Evolutionary conservation across 2,329 filamentous ascomycete genomes (phyloP).

Genomic region (Elsinoe batatas): DNA sequence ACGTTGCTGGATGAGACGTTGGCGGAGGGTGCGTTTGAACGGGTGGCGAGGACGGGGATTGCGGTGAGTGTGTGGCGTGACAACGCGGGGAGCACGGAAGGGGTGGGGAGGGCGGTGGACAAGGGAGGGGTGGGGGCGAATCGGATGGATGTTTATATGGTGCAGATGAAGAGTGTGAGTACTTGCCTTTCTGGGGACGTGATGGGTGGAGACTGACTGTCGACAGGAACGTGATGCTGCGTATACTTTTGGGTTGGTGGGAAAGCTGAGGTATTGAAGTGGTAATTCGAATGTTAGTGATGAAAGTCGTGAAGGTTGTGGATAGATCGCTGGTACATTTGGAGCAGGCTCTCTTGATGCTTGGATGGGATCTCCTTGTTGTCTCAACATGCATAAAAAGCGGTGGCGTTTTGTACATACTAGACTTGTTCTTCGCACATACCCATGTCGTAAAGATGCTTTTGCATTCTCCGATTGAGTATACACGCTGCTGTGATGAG

Average conservation of each 20-base stretch:
- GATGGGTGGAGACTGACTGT: background rate
- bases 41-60: conserved; percentile 75
- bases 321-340: background rate
- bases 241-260: conserved; percentile 40
- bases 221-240: conserved; percentile 38
- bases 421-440: conserved; percentile 8
- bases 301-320: conserved; percentile 18
- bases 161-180: conserved; percentile 37
- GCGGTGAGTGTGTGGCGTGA: conserved; percentile 79
- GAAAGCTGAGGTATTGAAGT: conserved; percentile 39
- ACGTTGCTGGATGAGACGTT: conserved; percentile 74
- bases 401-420: conserved; percentile 6
- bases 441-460: background rate
- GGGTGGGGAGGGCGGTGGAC: conserved; percentile 51
- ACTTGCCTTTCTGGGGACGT: background rate
- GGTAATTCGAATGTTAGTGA: background rate
- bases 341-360: background rate
- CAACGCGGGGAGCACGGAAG: conserved; percentile 34
- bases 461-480: background rate
- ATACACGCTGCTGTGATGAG: background rate
- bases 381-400: background rate
- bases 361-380: background rate
- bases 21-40: conserved; percentile 73
- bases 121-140: conserved; percentile 48
- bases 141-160: conserved; percentile 53